Conservation (phyloP, 2,329 filamentous ascomycete species). For the Penicillium sp. region DNA sequence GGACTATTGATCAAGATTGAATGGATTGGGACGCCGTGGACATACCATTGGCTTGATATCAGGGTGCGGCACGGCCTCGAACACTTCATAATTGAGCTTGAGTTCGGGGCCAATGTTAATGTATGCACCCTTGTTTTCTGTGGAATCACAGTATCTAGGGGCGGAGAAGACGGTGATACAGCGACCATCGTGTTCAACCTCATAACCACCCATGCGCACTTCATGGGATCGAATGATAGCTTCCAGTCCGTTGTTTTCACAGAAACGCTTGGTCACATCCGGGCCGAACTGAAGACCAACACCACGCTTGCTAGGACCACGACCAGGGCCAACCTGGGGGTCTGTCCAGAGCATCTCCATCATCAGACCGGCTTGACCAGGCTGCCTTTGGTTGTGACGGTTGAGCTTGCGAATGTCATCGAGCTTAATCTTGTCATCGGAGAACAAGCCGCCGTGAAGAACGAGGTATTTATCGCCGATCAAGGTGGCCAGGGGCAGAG, state of each 20-base stretch:
- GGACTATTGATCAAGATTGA: conserved; percentile 1
- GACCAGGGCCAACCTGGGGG: conserved; percentile 79
- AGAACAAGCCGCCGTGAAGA: conserved; percentile 93
- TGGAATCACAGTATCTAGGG: conserved; percentile 95
- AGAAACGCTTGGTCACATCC: conserved; percentile 94
- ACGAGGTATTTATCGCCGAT: conserved; percentile 90
- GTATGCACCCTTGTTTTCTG: conserved; percentile 96
- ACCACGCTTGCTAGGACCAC: conserved; percentile 93
- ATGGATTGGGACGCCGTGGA: conserved; percentile 1
- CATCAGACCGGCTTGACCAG: conserved; percentile 92
- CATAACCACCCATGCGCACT: conserved; percentile 98
- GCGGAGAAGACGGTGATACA: conserved; percentile 99
- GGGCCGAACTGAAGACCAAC: conserved; percentile 97
- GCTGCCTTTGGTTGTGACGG: conserved; percentile 86
- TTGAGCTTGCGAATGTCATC: conserved; percentile 94
- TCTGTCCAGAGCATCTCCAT: conserved; percentile 99
- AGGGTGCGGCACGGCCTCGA: conserved; percentile 95
- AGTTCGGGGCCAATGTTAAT: conserved; percentile 94
- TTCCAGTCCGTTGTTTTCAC: conserved; percentile 90
- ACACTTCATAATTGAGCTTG: conserved; percentile 89
- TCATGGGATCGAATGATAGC: conserved; percentile 97
- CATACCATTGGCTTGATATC: conserved; percentile 85
- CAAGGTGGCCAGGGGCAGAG: conserved; percentile 85
- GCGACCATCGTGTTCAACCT: conserved; percentile 91
- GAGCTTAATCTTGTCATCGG: conserved; percentile 83